Evolutionary conservation across 106 monocot genomes (phyloP).

Genomic region (Amphibolis antarctica): DNA sequence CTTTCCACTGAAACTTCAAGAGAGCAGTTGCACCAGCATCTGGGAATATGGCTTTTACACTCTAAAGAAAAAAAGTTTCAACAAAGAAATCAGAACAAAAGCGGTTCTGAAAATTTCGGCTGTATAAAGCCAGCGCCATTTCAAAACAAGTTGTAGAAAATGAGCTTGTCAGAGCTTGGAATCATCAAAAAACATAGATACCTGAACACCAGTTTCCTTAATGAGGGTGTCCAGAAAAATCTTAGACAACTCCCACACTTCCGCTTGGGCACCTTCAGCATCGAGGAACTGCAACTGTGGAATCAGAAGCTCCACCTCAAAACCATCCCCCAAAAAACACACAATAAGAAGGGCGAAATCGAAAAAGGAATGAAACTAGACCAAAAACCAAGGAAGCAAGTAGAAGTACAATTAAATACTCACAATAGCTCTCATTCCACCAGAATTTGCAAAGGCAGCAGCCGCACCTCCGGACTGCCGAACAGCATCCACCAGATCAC

Average conservation of each 20-base stretch:
- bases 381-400: neutral
- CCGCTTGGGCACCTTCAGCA: constrained; percentile 87
- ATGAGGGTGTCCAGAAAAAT: constrained; percentile 72
- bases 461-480: constrained; percentile 61
- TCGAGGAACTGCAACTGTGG: constrained; percentile 91
- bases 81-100: too few species aligned
- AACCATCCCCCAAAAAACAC: neutral
- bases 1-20: constrained; percentile 78
- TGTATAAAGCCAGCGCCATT: neutral
- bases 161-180: too few species aligned
- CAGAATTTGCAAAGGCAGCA: constrained; percentile 43
- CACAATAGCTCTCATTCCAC: constrained; percentile 85
- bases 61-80: constrained; percentile 27
- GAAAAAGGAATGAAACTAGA: neutral
- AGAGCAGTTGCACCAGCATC: constrained; percentile 92
- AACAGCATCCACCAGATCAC: constrained; percentile 71
- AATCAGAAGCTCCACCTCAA: constrained; percentile 84
- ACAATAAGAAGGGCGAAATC: neutral
- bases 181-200: constrained; percentile 6
- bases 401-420: neutral
- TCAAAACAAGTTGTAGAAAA: too few species aligned
- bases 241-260: constrained; percentile 74
- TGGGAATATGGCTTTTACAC: constrained; percentile 87
- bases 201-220: constrained; percentile 54
- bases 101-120: too few species aligned